Evolutionary conservation across 345 rosid genomes (phyloP).

Genomic region (Rubroshorea leprosula): DNA sequence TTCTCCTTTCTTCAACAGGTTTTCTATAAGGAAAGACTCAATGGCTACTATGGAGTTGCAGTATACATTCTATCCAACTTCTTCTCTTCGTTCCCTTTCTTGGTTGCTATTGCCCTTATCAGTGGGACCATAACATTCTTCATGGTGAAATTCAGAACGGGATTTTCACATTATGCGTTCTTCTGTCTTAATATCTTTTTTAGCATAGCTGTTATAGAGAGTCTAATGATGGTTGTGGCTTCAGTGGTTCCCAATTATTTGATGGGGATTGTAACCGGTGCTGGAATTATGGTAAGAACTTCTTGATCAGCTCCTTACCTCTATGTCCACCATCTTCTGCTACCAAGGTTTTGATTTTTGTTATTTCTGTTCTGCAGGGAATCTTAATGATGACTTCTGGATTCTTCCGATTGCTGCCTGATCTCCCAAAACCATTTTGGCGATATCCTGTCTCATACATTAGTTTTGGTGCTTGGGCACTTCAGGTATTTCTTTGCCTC

Average conservation of each 20-base stretch:
- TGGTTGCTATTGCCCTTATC: slow-evolving; percentile 43
- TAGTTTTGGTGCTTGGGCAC: slow-evolving; percentile 73
- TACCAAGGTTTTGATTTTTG: not conserved
- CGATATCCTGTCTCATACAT: slow-evolving; percentile 73
- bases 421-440: slow-evolving; percentile 80
- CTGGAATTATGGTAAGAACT: slow-evolving; percentile 68
- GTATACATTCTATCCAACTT: slow-evolving; percentile 67
- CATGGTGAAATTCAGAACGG: slow-evolving; percentile 62
- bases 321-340: not conserved
- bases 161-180: slow-evolving; percentile 51
- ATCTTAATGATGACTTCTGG: slow-evolving; percentile 91
- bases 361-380: slow-evolving; percentile 35
- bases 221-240: slow-evolving; percentile 88
- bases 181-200: slow-evolving; percentile 62
- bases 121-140: slow-evolving; percentile 52
- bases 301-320: not conserved
- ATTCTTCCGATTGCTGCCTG: slow-evolving; percentile 73
- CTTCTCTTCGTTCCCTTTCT: slow-evolving; percentile 67
- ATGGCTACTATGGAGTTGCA: slow-evolving; percentile 69
- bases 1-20: slow-evolving; percentile 39
- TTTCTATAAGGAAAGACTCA: slow-evolving; percentile 55
- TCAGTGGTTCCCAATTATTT: slow-evolving; percentile 78
- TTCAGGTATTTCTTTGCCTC: slow-evolving; percentile 42
- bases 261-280: slow-evolving; percentile 69
- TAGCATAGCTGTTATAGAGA: slow-evolving; percentile 67